Base-by-base conservation (phyloP, 1,284 basidiomycete species). In the Apiotrichum siamense region DNA sequence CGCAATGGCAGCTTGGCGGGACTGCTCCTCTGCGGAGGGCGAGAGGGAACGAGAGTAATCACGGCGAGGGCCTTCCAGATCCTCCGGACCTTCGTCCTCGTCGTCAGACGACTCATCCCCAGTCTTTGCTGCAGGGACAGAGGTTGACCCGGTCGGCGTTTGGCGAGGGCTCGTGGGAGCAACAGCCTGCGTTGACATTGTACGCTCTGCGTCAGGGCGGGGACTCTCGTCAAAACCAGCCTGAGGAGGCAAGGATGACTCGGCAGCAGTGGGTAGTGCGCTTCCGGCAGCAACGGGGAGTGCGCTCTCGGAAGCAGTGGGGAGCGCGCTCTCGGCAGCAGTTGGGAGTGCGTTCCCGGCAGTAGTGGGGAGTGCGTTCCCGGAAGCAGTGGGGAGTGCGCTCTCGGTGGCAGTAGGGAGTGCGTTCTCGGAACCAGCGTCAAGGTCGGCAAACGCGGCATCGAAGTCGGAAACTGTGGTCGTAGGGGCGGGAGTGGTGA, bases 401-500 rank as follows among this genome's bases (percentile, higher is more conserved):
- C n/a, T 35, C 33, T 33, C 33, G 35, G 10, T 46, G 29, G n/a
- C 7, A 3, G 44, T 12, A 9, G 37, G 18, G 17, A 12, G 21
- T n/a, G n/a, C n/a, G 21, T 17, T 32, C 9, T 44, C 17, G 11
- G 23, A 4, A 4, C 43, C 40, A 4, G 21, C 21, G 33, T 89
- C 86, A 59, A 90, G 87, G 43, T 83, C 85, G 53, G 77, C 82
- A 38, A 80, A 69, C 1, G 66, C 61, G 11, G 62, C 47, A 44
- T 64, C 62, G 39, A 69, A 61, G 49, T 65, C 60, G 3, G 63
- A 81, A n/a, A 77, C 74, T 17, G 49, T 42, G 9, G 21, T 21
- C 3, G 18, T 6, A 81, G 63, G 61, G 49, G 62, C 59, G 4
- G 63, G 81, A 18, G 77, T 74, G 17, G 49, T 42, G 6, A 20